Percentiles rank a stretch among this genome's conserved stretches.
These are phyloP conservation scores for Saturnispora galanensis DNA, from an alignment of 805 yeast genomes.

Conservation along the genomic window DNA sequence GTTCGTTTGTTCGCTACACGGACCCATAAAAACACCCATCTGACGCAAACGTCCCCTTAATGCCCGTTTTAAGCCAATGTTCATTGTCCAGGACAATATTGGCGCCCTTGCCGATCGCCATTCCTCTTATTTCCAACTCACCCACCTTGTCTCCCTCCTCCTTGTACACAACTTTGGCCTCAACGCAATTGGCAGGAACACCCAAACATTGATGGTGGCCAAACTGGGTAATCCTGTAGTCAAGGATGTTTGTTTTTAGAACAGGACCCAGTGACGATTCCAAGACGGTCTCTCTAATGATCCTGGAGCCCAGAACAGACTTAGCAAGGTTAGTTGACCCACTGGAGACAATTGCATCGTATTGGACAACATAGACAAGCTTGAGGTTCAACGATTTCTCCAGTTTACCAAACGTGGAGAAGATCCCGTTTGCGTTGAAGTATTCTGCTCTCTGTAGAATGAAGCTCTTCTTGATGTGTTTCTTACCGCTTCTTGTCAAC, in stretches of 20 bases:
- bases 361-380: conserved; percentile 30
- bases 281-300: conserved; percentile 40
- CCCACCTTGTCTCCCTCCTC: conserved; percentile 36
- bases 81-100: conserved; percentile 30
- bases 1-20: neutral
- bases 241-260: conserved; percentile 49
- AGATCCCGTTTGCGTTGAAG: conserved; percentile 41
- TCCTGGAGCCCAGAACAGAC: conserved; percentile 38
- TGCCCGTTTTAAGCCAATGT: conserved; percentile 39
- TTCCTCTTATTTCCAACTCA: conserved; percentile 50
- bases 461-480: conserved; percentile 18
- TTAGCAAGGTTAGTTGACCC: conserved; percentile 30
- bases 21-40: conserved; percentile 61
- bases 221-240: conserved; percentile 41
- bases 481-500: conserved; percentile 7
- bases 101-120: conserved; percentile 44
- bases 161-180: conserved; percentile 39
- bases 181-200: conserved; percentile 49
- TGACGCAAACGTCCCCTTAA: conserved; percentile 51
- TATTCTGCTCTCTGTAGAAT: conserved; percentile 29
- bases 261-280: conserved; percentile 47
- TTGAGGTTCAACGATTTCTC: conserved; percentile 26
- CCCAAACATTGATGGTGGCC: conserved; percentile 36
- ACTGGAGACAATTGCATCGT: conserved; percentile 14
- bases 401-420: conserved; percentile 27